Conservation (phyloP, 2,329 filamentous ascomycete genomes). For the Chrysoporthe puriensis region DNA sequence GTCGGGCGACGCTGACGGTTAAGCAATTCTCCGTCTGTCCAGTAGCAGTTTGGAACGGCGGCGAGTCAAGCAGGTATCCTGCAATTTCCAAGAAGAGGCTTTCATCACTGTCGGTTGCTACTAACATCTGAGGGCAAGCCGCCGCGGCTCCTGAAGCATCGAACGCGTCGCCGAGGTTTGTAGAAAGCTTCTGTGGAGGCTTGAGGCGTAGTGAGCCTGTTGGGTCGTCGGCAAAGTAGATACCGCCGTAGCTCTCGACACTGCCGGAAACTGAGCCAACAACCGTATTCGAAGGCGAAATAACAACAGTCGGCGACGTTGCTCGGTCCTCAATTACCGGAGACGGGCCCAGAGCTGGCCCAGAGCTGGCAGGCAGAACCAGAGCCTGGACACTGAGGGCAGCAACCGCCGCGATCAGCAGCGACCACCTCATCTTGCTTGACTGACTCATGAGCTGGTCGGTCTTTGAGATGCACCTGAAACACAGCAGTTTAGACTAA, state of each 20-base stretch:
- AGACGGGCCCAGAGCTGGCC: background rate
- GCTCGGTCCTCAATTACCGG: conserved; percentile 20
- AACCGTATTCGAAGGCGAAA: conserved; percentile 58
- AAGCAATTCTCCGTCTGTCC: conserved; percentile 67
- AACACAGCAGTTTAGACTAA: background rate
- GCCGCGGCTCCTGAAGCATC: conserved; percentile 61
- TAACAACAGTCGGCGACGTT: conserved; percentile 52
- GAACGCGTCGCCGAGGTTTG: conserved; percentile 58
- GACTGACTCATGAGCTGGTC: background rate
- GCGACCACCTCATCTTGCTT: conserved; percentile 16
- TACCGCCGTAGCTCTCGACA: conserved; percentile 73
- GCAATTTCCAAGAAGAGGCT: conserved; percentile 47
- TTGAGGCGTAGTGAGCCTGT: conserved; percentile 68
- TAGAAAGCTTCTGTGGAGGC: conserved; percentile 65
- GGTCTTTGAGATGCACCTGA: background rate
- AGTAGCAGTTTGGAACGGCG: conserved; percentile 59
- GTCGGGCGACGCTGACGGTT: conserved; percentile 62
- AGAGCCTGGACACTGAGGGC: conserved; percentile 6
- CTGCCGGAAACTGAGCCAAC: conserved; percentile 48
- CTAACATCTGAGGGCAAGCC: conserved; percentile 74
- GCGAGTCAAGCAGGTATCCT: conserved; percentile 55
- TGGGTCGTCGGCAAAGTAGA: conserved; percentile 75
- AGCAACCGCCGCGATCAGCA: background rate
- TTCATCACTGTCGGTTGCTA: conserved; percentile 51
- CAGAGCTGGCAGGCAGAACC: conserved; percentile 19